Evolutionary conservation across 2,329 filamentous ascomycete genomes (phyloP).

Genomic region (Scleromitrula shiraiana): DNA sequence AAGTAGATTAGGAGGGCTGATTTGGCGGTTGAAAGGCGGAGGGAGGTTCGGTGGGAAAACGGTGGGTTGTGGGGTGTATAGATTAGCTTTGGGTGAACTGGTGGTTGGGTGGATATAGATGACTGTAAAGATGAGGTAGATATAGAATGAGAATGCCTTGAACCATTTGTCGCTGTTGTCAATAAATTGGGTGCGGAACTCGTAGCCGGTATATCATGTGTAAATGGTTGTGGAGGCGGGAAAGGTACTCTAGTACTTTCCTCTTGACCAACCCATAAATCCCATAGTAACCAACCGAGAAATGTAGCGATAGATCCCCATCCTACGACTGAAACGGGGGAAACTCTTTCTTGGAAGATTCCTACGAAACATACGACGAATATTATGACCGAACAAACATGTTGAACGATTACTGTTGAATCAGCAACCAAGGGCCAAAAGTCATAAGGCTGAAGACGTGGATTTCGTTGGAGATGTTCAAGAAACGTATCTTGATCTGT

Average conservation of each 20-base stretch:
- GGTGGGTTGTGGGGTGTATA: constrained; percentile 11
- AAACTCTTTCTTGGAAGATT: constrained; percentile 81
- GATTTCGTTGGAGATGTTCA: constrained; percentile 90
- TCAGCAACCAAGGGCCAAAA: constrained; percentile 97
- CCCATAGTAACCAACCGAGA: constrained; percentile 84
- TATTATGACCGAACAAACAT: constrained; percentile 89
- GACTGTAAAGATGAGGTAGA: constrained; percentile 8
- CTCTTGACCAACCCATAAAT: constrained; percentile 76
- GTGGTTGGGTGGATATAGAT: constrained; percentile 34
- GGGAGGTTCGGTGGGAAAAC: constrained; percentile 39
- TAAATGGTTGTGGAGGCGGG: constrained; percentile 5
- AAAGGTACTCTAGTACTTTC: constrained; percentile 33
- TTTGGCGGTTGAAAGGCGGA: constrained; percentile 74
- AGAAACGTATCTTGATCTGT: constrained; percentile 96
- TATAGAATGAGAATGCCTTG: background rate
- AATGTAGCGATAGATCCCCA: constrained; percentile 78
- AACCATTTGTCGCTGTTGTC: constrained; percentile 1
- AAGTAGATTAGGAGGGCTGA: constrained; percentile 90
- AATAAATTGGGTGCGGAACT: constrained; percentile 24
- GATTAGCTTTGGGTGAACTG: too few species aligned
- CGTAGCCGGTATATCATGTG: constrained; percentile 19
- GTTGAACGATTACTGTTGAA: constrained; percentile 93
- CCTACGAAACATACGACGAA: constrained; percentile 91
- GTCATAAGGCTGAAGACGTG: constrained; percentile 86
- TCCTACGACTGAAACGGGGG: constrained; percentile 79